These are phyloP conservation scores for Cinnamomum micranthum DNA, from an alignment of 164 flowering plant genomes.

Conservation along the genomic window DNA sequence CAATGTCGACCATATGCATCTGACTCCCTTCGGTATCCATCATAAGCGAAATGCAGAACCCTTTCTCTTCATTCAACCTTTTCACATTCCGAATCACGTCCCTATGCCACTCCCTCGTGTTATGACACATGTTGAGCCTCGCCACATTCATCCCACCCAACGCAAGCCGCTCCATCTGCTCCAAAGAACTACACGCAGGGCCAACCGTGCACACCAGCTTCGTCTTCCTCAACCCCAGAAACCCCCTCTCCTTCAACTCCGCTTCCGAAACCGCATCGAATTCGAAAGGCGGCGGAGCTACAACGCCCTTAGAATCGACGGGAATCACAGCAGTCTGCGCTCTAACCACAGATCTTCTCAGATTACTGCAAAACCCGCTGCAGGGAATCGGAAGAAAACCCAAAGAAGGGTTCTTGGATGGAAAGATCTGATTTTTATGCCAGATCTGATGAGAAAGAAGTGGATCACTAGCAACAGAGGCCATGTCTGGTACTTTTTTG, in stretches of 20 bases:
- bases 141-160: conserved; percentile 81
- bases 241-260: conserved; percentile 70
- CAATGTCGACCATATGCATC: conserved; percentile 71
- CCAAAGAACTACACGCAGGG: conserved; percentile 59
- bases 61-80: conserved; percentile 68
- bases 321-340: conserved; percentile 22
- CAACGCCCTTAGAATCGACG: conserved; percentile 19
- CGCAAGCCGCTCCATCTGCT: conserved; percentile 60
- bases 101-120: conserved; percentile 66
- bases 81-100: conserved; percentile 68
- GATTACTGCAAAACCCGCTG: not conserved
- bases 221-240: conserved; percentile 79
- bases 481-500: conserved; percentile 24
- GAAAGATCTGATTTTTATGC: conserved; percentile 9
- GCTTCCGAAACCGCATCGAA: conserved; percentile 57
- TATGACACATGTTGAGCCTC: conserved; percentile 80
- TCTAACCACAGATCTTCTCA: conserved; percentile 13
- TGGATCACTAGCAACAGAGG: conserved; percentile 18
- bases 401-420: conserved; percentile 9
- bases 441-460: conserved; percentile 15
- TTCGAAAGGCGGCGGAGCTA: conserved; percentile 22
- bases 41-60: conserved; percentile 72
- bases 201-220: conserved; percentile 86
- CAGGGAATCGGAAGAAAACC: conserved; percentile 13
- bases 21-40: conserved; percentile 83